These are phyloP conservation scores for Microcos paniculata DNA, from an alignment of 345 rosid species.

Conservation along the genomic window DNA sequence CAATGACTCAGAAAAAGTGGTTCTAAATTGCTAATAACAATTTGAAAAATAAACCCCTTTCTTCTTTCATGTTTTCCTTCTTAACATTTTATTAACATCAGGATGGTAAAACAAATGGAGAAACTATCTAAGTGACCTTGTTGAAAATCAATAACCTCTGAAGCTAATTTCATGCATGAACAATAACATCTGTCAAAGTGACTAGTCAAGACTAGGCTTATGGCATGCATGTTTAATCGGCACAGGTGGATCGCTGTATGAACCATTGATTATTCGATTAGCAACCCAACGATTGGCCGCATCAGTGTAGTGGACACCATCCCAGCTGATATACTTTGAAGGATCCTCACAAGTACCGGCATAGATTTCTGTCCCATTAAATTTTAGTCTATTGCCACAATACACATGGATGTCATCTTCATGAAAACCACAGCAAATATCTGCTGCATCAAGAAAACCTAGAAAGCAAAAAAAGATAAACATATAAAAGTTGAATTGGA, in stretches of 20 bases:
- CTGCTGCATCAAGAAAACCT: conserved; percentile 55
- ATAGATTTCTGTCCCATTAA: conserved; percentile 40
- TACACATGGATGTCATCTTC: conserved; percentile 51
- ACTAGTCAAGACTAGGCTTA: conserved; percentile 22
- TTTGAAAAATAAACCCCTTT: not conserved
- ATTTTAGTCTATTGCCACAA: conserved; percentile 44
- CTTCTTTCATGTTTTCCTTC: not conserved
- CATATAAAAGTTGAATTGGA: not conserved
- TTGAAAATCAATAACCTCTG: not conserved
- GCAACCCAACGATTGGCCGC: conserved; percentile 74
- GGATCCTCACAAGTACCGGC: conserved; percentile 57
- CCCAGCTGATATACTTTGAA: conserved; percentile 45
- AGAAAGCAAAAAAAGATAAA: not conserved
- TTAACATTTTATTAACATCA: not conserved
- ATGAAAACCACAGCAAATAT: conserved; percentile 64
- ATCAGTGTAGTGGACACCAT: conserved; percentile 56
- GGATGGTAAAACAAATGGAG: not conserved
- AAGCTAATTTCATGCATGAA: not conserved
- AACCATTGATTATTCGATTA: conserved; percentile 54
- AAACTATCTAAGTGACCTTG: not conserved
- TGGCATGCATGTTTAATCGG: conserved; percentile 67
- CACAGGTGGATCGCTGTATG: conserved; percentile 58
- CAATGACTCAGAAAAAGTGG: too few relatives aligned
- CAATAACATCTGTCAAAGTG: not conserved
- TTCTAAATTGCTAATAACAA: not conserved